Conservation (phyloP, 2,329 filamentous ascomycete genomes). For the Penicillium rolfsii region DNA sequence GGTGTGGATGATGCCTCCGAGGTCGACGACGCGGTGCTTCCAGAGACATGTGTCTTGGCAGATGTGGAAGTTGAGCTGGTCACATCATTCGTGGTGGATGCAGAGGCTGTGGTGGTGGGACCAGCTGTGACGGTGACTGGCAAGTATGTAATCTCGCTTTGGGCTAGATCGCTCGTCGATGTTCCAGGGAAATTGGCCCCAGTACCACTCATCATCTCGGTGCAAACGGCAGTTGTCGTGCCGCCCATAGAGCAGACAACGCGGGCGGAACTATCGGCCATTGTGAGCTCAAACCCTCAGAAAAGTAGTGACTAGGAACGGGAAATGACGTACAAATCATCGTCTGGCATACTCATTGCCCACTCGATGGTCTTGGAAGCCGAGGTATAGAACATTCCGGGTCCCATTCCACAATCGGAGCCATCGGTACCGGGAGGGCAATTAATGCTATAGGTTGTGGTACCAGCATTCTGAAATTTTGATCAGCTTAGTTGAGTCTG, state of each 20-base stretch:
- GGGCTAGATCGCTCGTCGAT: neutral
- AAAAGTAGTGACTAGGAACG: neutral
- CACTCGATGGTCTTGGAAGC: slow-evolving; percentile 20
- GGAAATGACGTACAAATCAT: neutral
- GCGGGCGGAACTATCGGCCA: slow-evolving; percentile 5
- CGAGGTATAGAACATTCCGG: slow-evolving; percentile 29
- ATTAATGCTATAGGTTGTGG: slow-evolving; percentile 34
- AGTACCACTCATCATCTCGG: slow-evolving; percentile 5
- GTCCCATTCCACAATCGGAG: slow-evolving; percentile 34
- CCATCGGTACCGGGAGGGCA: slow-evolving; percentile 28
- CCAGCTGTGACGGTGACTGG: slow-evolving; percentile 33
- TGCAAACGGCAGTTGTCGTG: slow-evolving; percentile 25
- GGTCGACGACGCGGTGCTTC: neutral
- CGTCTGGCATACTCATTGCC: neutral
- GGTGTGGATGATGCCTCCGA: neutral
- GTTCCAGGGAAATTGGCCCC: slow-evolving; percentile 9
- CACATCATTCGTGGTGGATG: neutral
- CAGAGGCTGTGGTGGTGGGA: neutral
- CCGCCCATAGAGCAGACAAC: slow-evolving; percentile 25
- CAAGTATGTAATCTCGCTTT: slow-evolving; percentile 18
- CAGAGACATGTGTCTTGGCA: neutral
- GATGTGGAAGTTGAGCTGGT: neutral
- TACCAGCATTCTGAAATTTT: slow-evolving; percentile 25
- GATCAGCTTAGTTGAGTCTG: neutral
- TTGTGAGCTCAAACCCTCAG: neutral